Base-by-base conservation (phyloP, 2,329 filamentous ascomycete genomes). In the Cercospora janseana region DNA sequence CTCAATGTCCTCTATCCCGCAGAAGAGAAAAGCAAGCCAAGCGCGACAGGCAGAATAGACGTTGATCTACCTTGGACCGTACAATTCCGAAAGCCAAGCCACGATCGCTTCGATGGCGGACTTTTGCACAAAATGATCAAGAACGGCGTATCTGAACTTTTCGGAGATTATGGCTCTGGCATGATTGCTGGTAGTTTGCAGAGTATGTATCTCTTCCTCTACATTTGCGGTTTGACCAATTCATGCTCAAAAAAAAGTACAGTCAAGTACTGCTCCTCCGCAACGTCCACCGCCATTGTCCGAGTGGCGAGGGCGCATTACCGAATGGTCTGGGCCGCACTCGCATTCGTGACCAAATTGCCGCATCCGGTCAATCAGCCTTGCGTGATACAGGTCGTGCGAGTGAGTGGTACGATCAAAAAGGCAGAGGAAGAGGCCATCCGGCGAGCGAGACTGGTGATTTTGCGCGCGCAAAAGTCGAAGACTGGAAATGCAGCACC, bases 251-350 rank as follows among this genome's bases (percentile, higher is more conserved):
- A 54, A n/a, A 13, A 6, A 7, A 5, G 10, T 15, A 9, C 49
- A 92, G 88, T 98, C 46, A 95, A 95, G 75, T 98, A 98, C 69
- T 78, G 94, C 44, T 95, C 90, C 1, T 77, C 83, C 3, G 87
- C 90, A n/a, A 98, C 93, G 0, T 95, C 88, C 4, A 98, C 92
- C 1, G 89, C 92, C 47, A 98, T 98, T 53, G 76, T 98, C 29
- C 82, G 87, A 56, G 88, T 91, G 57, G 82, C 88, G 3, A 83
- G 93, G 50, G 82, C 84, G 12, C 85, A 95, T 59, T 94, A 91
- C 67, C 81, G 88, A 38, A 79, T 96, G 55, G 84, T 95, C 4
- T 98, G 93, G 93, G 85, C 90, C 0, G 88, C 90, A 0, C 73
- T 98, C 46, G 88, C 88, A 0, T 87, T 90, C 60, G 86, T 93